phyloP scores from a whole-genome alignment of 805 yeast species.

The Hanseniaspora valbyensis region DNA sequence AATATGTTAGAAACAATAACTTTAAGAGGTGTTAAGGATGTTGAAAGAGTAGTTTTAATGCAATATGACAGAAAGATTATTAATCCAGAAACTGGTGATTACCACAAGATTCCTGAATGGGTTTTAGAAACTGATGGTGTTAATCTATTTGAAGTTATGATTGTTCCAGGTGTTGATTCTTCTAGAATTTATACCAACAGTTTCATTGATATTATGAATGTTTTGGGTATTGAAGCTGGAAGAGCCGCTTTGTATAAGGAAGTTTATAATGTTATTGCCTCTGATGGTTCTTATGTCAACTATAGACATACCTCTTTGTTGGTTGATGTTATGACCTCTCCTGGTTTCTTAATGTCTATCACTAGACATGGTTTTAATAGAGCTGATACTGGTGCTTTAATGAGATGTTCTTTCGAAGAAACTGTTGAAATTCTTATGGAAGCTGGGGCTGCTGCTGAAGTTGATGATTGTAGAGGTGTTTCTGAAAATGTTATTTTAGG shows the following conservation, averaged over 20 bases:
- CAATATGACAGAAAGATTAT: conserved; percentile 54
- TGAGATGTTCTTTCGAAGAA: conserved; percentile 99
- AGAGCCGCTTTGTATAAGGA: conserved; percentile 88
- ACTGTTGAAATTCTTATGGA: conserved; percentile 95
- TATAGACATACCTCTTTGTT: conserved; percentile 96
- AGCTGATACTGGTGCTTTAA: conserved; percentile 95
- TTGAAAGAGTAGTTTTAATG: conserved; percentile 72
- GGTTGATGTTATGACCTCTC: conserved; percentile 96
- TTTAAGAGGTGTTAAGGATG: conserved; percentile 90
- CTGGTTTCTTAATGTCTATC: conserved; percentile 96
- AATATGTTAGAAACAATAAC: conserved; percentile 94
- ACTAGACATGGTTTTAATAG: conserved; percentile 99
- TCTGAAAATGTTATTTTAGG: conserved; percentile 96
- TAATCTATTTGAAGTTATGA: conserved; percentile 86
- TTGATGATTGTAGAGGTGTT: conserved; percentile 97
- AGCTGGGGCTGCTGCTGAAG: conserved; percentile 96
- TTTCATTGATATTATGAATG: conserved; percentile 88
- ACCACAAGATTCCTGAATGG: conserved; percentile 86
- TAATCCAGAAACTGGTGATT: conserved; percentile 78
- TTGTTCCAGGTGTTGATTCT: conserved; percentile 89
- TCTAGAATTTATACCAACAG: conserved; percentile 88
- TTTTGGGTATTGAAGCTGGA: conserved; percentile 96
- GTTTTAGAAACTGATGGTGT: conserved; percentile 98
- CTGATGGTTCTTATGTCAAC: conserved; percentile 98
- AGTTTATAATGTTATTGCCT: conserved; percentile 92